Evolutionary conservation across 441 rosid species (phyloP), one percentile per base, ranked within the genome.

Genomic region (Daphne laureola): DNA sequence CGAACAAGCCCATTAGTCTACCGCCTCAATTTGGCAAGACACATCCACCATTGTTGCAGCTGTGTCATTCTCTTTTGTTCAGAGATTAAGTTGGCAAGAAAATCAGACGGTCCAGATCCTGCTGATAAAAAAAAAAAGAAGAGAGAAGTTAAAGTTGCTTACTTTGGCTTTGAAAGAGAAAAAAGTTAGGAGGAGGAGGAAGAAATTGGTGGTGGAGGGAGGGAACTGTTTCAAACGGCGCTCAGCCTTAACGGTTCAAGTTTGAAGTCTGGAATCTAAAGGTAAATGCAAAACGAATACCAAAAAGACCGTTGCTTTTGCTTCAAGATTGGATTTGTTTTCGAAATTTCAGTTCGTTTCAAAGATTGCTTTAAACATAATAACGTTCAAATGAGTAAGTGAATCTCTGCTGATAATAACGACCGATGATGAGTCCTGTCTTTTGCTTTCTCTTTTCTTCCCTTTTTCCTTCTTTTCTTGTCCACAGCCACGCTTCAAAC

Each of bases 261-360:
- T 55, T 79, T 65, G 78, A 70, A 74, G 65, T 57, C 61, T 13
- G 43, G 44, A 41, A 46, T 46, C 63, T 70, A 70, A 77, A 85
- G 80, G 84, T 80, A 65, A 73, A 51, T 23, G 18, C 12, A 17
- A 56, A 57, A 18, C 27, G 65, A 64, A 61, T 36, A 35, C 31
- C 54, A 5, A 48, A 31, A 47, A 63, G 74, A 67, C 78, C 79
- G 81, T 80, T 81, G 75, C 79, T 63, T 70, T 75, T 62, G 38
- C 14, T 8, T 64, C 51, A 65, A 45, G 67, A 63, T 70, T 3
- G 25, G 25, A 21, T 70, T 67, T 43, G 58, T 62, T 70, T 67
- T 72, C 70, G 46, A 66, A 78, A 68, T 58, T 53, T 72, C 64
- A 50, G 65, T 58, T 61, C 57, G 17, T 49, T 56, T 31, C 66